Base-by-base conservation (phyloP, 2,329 filamentous ascomycete genomes). In the Colletotrichum cuscutae region DNA sequence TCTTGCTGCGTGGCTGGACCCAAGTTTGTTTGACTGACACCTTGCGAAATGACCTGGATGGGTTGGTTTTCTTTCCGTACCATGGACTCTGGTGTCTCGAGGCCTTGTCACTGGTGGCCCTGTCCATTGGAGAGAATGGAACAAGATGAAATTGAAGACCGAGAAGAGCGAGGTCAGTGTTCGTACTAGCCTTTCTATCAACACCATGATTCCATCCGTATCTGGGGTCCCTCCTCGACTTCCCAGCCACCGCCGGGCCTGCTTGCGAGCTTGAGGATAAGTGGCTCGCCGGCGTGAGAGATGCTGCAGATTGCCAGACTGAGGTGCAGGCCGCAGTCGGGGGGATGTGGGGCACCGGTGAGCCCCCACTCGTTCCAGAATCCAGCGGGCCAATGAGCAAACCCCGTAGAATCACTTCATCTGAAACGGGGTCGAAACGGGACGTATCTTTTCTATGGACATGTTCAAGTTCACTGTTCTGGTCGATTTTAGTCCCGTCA, bases 361-460 rank as follows among this genome's bases (percentile, higher is more conserved):
- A 68, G 52, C 58, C 68, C 56, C 60, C 59, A 60, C 52, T 56
- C 37, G 66, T 65, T 71, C 71, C 66, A 65, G 67, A 60, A 65
- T 73, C 60, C 60, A 42, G 56, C 67, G 49, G 46, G n/a, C 71
- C 71, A 73, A 73, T 71, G 67, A 52, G 28, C 46, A 4, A 15
- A 30, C 49, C 42, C 56, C 54, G 56, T 52, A 37, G 26, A 32
- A 46, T 54, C 61, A 70, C 66, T 73, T 57, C 60, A 70, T 65
- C 67, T 73, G 71, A 73, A 71, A 73, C 71, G 37, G 56, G 35
- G 46, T 32, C 67, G 71, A 73, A 73, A 73, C 71, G 60, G 56
- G 22, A 70, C 46, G 61, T 73, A 58, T 15, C 56, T 52, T 59
- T 66, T 42, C 30, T 46, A 15, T 26, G 35, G 30, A n/a, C 24